Base-by-base conservation (phyloP, 2,329 filamentous ascomycete species). In the Metarhizium humberi region DNA sequence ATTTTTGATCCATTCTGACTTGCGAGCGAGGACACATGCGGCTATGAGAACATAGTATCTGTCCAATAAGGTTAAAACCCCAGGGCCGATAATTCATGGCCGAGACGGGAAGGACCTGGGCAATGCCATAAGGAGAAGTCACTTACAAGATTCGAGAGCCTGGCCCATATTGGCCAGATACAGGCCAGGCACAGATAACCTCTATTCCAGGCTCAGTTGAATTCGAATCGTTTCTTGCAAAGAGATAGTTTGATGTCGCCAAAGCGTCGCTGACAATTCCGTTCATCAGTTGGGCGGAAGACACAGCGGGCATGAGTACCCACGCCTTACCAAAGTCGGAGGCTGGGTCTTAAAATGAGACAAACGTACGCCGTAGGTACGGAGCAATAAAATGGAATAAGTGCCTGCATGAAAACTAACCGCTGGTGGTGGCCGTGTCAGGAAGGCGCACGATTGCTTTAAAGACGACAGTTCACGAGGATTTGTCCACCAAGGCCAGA, bases 21-120 rank as follows among this genome's bases (percentile, higher is more conserved):
- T 83, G 51, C 82, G 75, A n/a, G 80, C 82, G 50, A 87, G 67
- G 3, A 87, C 75, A 61, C 84, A 87, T 2, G 82, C 76, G 51
- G 79, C 75, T 51, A 87, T 78, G 2, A 87, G 76, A 47, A 80
- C 74, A 64, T 88, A 87, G 65, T 86, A 85, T 57, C 81, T 82
- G 58, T 3, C 16, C 6, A 20, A 16, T 25, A 13, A 29, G 32
- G 45, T 34, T 53, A 49, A 29, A 46, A n/a, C 13, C 36, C 43
- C 51, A 16, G 20, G 18, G 10, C 10, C n/a, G n/a, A 6, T n/a
- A 11, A 16, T 11, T 32, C 36, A 25, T n/a, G 29, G 52, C 7
- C 48, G 46, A 46, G 52, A 45, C 36, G 36, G 51, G 32, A 38
- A 46, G 40, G 13, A 18, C 50, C 43, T 49, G 20, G 32, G 55